These are phyloP conservation scores for Solanum chacoense DNA, from an alignment of 305 asterid genomes.

Conservation along the genomic window DNA sequence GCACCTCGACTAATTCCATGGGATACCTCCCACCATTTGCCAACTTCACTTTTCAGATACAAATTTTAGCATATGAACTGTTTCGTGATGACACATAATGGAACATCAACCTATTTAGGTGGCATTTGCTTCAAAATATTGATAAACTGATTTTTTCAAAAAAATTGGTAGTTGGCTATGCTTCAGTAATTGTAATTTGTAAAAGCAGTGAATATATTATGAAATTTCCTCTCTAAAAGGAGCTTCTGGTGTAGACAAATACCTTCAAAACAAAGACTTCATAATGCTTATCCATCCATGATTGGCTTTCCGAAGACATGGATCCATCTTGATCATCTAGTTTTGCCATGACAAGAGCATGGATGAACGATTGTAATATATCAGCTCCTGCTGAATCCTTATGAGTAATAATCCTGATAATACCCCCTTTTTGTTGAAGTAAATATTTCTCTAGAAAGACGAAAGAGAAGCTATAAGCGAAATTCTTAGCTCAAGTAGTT, in stretches of 20 bases:
- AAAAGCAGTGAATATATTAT: not conserved
- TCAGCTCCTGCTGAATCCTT: conserved; percentile 70
- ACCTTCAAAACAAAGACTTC: conserved; percentile 52
- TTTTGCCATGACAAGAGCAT: conserved; percentile 60
- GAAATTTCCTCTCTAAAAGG: not conserved
- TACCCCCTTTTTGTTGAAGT: conserved; percentile 37
- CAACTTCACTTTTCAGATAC: not conserved
- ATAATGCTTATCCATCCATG: conserved; percentile 73
- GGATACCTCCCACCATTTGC: not conserved
- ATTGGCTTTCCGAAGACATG: conserved; percentile 49
- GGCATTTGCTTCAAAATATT: not conserved
- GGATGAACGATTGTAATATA: conserved; percentile 58
- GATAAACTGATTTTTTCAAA: not conserved
- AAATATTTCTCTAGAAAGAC: conserved; percentile 48
- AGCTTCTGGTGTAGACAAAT: conserved; percentile 1
- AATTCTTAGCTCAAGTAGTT: not conserved
- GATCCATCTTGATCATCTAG: conserved; percentile 28
- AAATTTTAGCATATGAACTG: not conserved
- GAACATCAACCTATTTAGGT: not conserved
- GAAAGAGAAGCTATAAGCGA: conserved; percentile 6
- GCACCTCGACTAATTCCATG: not conserved
- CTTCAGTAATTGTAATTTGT: not conserved
- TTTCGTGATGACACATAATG: not conserved
- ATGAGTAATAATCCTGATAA: conserved; percentile 48
- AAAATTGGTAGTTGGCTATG: not conserved